These are phyloP conservation scores for Chara braunii DNA, from an alignment of 139 green algal species.

Conservation along the genomic window DNA sequence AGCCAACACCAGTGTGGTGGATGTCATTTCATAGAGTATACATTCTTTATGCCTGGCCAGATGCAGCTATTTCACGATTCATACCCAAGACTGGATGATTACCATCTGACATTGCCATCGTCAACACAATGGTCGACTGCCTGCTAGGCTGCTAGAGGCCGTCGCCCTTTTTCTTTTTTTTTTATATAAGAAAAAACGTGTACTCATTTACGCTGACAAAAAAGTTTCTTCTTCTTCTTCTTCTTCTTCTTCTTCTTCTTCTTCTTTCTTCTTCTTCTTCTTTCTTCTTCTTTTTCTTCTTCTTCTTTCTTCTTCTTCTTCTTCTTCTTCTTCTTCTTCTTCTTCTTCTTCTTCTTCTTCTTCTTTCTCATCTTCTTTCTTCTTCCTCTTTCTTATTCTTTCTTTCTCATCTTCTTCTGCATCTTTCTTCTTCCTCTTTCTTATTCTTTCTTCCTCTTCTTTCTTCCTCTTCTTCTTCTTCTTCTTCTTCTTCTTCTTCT, in stretches of 20 bases:
- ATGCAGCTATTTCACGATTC: too few relatives aligned
- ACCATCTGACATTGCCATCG: too few relatives aligned
- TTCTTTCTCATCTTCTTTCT: constrained; percentile 11
- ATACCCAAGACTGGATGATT: too few relatives aligned
- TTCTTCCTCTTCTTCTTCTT: constrained; percentile 22
- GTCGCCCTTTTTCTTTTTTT: too few relatives aligned
- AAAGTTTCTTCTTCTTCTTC: constrained; percentile 16
- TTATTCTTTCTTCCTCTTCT: constrained; percentile 1
- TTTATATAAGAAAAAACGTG: too few relatives aligned
- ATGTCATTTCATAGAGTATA: too few relatives aligned
- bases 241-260: constrained; percentile 24
- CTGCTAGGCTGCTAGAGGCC: too few relatives aligned
- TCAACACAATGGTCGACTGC: too few relatives aligned
- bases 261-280: constrained; percentile 4
- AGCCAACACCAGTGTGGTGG: too few relatives aligned
- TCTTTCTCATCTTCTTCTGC: constrained; percentile 8
- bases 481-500: constrained; percentile 18
- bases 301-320: constrained; percentile 6
- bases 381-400: not conserved
- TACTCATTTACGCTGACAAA: too few relatives aligned
- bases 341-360: constrained; percentile 16
- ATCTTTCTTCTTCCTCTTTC: constrained; percentile 4
- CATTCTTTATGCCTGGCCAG: too few relatives aligned
- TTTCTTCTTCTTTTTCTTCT: not conserved
- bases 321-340: constrained; percentile 17